Conservation (phyloP, 768 basidiomycete species). For the Mycena albidolilacea region DNA sequence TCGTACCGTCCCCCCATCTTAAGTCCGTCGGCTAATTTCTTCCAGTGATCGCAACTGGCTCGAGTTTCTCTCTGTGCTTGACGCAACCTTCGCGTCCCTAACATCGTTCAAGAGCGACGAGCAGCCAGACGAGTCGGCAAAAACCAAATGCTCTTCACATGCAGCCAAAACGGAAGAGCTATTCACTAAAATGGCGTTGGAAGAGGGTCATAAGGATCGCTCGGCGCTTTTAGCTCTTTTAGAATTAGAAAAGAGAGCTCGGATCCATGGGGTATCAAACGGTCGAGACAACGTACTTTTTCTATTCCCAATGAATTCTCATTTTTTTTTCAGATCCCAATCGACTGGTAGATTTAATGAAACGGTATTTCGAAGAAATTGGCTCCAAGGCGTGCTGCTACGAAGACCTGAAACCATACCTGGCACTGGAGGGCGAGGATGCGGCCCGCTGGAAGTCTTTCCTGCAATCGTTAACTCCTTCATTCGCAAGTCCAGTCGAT, state of each 20-base stretch:
- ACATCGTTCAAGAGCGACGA: conserved; percentile 40
- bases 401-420: conserved; percentile 85
- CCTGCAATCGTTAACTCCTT: conserved; percentile 62
- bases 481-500: conserved; percentile 59
- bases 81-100: conserved; percentile 70
- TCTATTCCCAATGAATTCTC: neutral
- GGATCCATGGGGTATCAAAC: conserved; percentile 62
- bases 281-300: conserved; percentile 49
- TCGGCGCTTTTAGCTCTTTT: conserved; percentile 81
- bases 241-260: conserved; percentile 79
- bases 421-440: conserved; percentile 64
- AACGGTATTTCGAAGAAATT: conserved; percentile 78
- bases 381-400: conserved; percentile 90
- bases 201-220: conserved; percentile 81
- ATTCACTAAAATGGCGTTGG: conserved; percentile 69
- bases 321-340: conserved; percentile 55
- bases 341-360: conserved; percentile 64
- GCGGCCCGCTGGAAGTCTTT: conserved; percentile 68
- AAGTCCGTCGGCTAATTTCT: conserved; percentile 23
- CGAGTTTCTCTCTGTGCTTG: conserved; percentile 82
- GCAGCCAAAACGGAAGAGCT: conserved; percentile 64
- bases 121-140: conserved; percentile 52
- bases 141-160: conserved; percentile 54
- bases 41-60: conserved; percentile 88
- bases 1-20: conserved; percentile 41